Percentiles rank a stretch among this genome's conserved stretches.
These are phyloP conservation scores for carrot (Daucus carota) DNA, from an alignment of 129 eudicot genomes.

Conservation along the genomic window DNA sequence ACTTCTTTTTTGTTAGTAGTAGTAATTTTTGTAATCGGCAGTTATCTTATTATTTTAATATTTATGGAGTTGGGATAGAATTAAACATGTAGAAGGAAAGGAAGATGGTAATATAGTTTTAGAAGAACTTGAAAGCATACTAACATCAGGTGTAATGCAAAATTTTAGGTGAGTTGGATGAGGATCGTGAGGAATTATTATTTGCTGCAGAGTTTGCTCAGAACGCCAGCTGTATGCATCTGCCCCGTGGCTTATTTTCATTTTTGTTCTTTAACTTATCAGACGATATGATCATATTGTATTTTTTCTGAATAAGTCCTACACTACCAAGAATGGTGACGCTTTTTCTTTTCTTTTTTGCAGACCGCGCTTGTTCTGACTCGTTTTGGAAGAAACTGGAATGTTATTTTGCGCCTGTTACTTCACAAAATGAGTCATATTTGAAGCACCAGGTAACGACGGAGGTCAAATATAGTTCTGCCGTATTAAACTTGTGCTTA, in stretches of 20 bases:
- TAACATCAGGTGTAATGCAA: neutral
- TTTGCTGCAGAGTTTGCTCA: conserved; percentile 2
- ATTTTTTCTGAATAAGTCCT: neutral
- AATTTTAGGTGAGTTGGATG: conserved; percentile 8
- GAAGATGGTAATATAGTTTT: neutral
- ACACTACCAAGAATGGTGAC: neutral
- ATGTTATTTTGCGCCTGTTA: conserved; percentile 6
- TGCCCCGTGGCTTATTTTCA: neutral
- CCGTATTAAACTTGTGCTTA: neutral
- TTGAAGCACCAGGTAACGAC: conserved; percentile 7
- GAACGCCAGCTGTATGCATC: conserved; percentile 3
- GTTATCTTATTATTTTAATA: neutral
- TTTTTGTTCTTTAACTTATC: neutral
- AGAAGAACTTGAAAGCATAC: neutral
- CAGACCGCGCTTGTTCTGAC: conserved; percentile 16
- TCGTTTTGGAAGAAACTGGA: conserved; percentile 18
- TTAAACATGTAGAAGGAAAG: neutral
- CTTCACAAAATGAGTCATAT: neutral
- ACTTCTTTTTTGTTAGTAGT: neutral
- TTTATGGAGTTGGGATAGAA: neutral
- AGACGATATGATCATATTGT: neutral
- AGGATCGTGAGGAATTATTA: conserved; percentile 4
- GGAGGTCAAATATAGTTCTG: neutral
- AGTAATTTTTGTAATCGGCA: neutral
- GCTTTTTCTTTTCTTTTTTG: neutral